Evolutionary conservation across 2,329 filamentous ascomycete species (phyloP), one percentile per base, ranked within the genome.

Genomic region (Arthrinium phaeospermum): DNA sequence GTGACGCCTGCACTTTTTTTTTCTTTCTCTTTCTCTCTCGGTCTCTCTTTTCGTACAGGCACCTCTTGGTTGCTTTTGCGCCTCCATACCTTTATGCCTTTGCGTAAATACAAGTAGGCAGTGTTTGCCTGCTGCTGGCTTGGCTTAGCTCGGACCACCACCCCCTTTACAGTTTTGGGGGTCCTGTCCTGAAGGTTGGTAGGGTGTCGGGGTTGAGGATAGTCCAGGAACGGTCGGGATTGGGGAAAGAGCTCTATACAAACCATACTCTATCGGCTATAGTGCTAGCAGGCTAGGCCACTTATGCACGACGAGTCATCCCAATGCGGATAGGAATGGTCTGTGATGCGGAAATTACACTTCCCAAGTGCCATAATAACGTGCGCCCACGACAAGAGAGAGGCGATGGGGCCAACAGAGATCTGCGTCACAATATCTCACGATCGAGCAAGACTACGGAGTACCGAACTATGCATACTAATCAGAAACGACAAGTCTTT

Each of bases 151-250:
- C 4, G 19, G 34, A 64, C 57, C 57, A 61, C 30, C 53, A 3
- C 30, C 30, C 30, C 30, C 19, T 37, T 61, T 61, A 61, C 30
- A 41, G 57, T 41, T 64, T 64, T 41, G 57, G 34, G 57, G 57
- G 30, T 41, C 57, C 34, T 41, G 34, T 41, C 37, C 37, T 41
- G 37, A 41, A 41, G 10, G 37, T 41, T 41, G 37, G 37, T 41
- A 41, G 37, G 37, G 7, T 41, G 8, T 41, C 37, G n/a, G 57
- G 57, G 57, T 41, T n/a, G 12, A n/a, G 53, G 30, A 64, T 37
- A 64, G 53, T 37, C n/a, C 53, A 64, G 53, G 53, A 64, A 64
- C 53, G 30, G 53, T 64, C 30, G 53, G 53, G 53, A 64, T 37
- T 37, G 53, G 30, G 30, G 53, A 7, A 16, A 64, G 57, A 64